These are phyloP conservation scores for Sordariomycetes sp. DNA, from an alignment of 2,329 filamentous ascomycete species.

Conservation along the genomic window DNA sequence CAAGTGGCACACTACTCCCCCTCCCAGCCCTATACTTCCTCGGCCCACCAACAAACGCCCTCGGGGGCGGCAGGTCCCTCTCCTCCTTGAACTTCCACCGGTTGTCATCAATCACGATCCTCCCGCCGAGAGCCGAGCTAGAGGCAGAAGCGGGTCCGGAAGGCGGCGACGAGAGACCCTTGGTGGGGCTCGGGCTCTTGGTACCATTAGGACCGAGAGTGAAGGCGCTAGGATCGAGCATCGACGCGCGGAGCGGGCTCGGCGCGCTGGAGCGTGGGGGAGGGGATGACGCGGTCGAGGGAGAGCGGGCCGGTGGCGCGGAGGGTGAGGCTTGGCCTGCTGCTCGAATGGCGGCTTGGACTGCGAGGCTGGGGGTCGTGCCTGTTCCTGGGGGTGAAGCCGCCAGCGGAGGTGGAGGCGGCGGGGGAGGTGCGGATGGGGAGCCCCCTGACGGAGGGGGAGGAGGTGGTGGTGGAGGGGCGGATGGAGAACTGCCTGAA, in stretches of 20 bases:
- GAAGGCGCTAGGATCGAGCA: slow-evolving; percentile 65
- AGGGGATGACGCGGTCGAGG: slow-evolving; percentile 19
- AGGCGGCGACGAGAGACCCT: slow-evolving; percentile 16
- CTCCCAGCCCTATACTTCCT: slow-evolving; percentile 82
- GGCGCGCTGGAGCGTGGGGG: slow-evolving; percentile 17
- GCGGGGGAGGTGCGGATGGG: slow-evolving; percentile 21
- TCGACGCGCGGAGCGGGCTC: slow-evolving; percentile 35
- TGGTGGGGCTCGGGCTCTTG: slow-evolving; percentile 33
- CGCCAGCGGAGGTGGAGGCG: slow-evolving; percentile 15
- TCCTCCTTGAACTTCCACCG: slow-evolving; percentile 85
- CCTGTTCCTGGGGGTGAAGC: slow-evolving; percentile 18
- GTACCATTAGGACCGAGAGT: slow-evolving; percentile 55
- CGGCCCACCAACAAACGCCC: slow-evolving; percentile 60
- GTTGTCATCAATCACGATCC: slow-evolving; percentile 56
- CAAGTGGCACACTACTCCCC: slow-evolving; percentile 85
- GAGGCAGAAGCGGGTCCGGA: slow-evolving; percentile 10
- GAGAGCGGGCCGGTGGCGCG: slow-evolving; percentile 21
- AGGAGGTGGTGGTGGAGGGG: slow-evolving; percentile 19
- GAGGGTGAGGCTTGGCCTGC: slow-evolving; percentile 24
- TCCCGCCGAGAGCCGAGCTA: slow-evolving; percentile 15
- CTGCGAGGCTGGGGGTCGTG: slow-evolving; percentile 23
- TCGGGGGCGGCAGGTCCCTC: slow-evolving; percentile 67
- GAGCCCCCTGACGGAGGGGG: slow-evolving; percentile 24
- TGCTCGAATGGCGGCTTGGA: slow-evolving; percentile 28
- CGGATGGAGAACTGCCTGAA: slow-evolving; percentile 18